Evolutionary conservation across 306 rosid genomes (phyloP).

Genomic region (Albizia julibrissin): DNA sequence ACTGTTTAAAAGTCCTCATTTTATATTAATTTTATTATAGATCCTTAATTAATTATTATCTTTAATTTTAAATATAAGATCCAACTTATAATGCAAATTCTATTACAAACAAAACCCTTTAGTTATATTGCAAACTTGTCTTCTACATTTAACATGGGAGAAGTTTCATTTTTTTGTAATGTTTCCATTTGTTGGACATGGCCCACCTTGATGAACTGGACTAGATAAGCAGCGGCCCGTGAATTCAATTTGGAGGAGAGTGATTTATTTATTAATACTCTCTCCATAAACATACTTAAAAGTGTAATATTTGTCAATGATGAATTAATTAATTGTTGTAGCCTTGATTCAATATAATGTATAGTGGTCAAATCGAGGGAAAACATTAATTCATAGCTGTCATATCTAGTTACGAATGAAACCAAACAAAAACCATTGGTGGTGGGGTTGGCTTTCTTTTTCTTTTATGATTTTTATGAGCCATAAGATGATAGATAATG

Average conservation of each 20-base stretch:
- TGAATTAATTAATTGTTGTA: background rate
- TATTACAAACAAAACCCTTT: too few relatives aligned
- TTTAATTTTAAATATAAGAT: too few relatives aligned
- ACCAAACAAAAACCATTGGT: background rate
- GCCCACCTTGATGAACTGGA: too few relatives aligned
- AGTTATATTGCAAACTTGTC: too few relatives aligned
- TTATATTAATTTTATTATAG: too few relatives aligned
- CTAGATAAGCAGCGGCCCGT: too few relatives aligned
- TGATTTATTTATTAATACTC: background rate
- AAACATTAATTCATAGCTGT: background rate
- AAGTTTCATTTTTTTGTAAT: too few relatives aligned
- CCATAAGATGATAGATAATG: background rate
- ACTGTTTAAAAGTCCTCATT: background rate
- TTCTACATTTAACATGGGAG: too few relatives aligned
- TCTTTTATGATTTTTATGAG: background rate
- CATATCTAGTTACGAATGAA: background rate
- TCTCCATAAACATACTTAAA: background rate
- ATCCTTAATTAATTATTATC: too few relatives aligned
- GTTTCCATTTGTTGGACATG: too few relatives aligned
- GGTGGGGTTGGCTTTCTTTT: background rate
- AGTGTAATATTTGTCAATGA: background rate
- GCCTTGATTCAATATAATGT: background rate
- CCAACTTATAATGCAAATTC: accelerated
- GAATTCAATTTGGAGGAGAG: background rate
- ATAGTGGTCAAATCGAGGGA: background rate